Evolutionary conservation across 2,329 filamentous ascomycete genomes (phyloP).

Genomic region (Gnomoniopsis smithogilvyi): DNA sequence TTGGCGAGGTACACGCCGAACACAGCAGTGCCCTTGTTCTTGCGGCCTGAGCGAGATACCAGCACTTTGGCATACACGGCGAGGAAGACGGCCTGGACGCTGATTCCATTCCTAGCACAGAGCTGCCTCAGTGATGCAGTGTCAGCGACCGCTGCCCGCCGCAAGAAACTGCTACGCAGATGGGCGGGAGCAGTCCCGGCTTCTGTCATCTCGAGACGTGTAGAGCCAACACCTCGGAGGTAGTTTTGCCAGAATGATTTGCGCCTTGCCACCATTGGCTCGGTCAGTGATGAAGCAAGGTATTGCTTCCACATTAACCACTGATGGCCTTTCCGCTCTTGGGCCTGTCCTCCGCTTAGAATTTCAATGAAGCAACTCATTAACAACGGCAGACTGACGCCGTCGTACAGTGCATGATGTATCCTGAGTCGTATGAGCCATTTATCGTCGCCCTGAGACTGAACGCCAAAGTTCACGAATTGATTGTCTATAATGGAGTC

Average conservation of each 20-base stretch:
- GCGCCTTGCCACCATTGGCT: slow-evolving; percentile 18
- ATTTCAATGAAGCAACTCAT: slow-evolving; percentile 39
- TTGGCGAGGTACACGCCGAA: slow-evolving; percentile 86
- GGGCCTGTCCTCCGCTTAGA: not conserved
- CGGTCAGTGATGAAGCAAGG: slow-evolving; percentile 12
- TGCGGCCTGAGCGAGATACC: slow-evolving; percentile 17
- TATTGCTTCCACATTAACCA: slow-evolving; percentile 26
- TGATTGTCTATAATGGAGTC: not conserved
- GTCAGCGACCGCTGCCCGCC: slow-evolving; percentile 42
- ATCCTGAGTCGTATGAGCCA: slow-evolving; percentile 55
- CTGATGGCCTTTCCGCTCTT: too few species aligned
- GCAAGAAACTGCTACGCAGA: slow-evolving; percentile 33
- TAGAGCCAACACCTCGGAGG: slow-evolving; percentile 25
- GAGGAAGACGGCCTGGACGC: slow-evolving; percentile 72
- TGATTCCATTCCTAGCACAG: slow-evolving; percentile 51
- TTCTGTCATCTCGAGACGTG: slow-evolving; percentile 9
- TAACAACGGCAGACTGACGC: slow-evolving; percentile 68
- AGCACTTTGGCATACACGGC: slow-evolving; percentile 60
- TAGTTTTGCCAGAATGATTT: slow-evolving; percentile 41
- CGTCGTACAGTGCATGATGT: slow-evolving; percentile 88
- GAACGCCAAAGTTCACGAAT: slow-evolving; percentile 23
- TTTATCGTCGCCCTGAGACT: slow-evolving; percentile 15
- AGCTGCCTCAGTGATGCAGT: slow-evolving; percentile 35
- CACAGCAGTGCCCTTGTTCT: slow-evolving; percentile 47
- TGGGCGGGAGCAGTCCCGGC: not conserved